These are phyloP conservation scores for Neurospora sp. DNA, from an alignment of 495 filamentous ascomycete species.

Conservation along the genomic window DNA sequence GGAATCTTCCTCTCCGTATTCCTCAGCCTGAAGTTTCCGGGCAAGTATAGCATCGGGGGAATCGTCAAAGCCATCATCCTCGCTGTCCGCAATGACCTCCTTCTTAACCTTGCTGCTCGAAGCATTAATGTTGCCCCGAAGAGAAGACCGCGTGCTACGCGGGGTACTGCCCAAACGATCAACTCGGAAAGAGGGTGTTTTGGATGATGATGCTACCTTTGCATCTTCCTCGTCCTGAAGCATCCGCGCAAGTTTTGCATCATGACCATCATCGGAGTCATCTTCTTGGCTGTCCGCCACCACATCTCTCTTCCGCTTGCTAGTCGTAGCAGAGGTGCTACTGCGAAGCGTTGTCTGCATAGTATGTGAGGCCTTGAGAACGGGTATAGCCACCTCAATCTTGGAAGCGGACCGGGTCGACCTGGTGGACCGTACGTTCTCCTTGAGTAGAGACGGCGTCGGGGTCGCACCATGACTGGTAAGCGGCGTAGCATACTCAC, in stretches of 20 bases:
- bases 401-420: constrained; percentile 1
- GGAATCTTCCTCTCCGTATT: constrained; percentile 31
- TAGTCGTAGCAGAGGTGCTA: constrained; percentile 17
- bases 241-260: constrained; percentile 46
- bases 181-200: not conserved
- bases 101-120: constrained; percentile 3
- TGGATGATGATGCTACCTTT: not conserved
- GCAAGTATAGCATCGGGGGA: constrained; percentile 43
- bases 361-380: not conserved
- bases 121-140: not conserved
- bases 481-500: constrained; percentile 62
- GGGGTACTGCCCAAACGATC: not conserved
- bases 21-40: constrained; percentile 45
- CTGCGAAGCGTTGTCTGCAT: constrained; percentile 10
- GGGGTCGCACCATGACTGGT: constrained; percentile 63
- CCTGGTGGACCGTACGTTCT: constrained; percentile 5
- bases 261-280: constrained; percentile 29
- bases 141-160: not conserved
- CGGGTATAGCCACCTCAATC: constrained; percentile 21
- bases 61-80: constrained; percentile 21
- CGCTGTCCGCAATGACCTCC: constrained; percentile 20
- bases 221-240: constrained; percentile 56
- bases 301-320: constrained; percentile 21
- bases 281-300: constrained; percentile 27
- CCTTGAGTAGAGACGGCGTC: constrained; percentile 15